phyloP scores from a whole-genome alignment of 2,329 filamentous ascomycete genomes.

The Ophiostoma sp. region DNA sequence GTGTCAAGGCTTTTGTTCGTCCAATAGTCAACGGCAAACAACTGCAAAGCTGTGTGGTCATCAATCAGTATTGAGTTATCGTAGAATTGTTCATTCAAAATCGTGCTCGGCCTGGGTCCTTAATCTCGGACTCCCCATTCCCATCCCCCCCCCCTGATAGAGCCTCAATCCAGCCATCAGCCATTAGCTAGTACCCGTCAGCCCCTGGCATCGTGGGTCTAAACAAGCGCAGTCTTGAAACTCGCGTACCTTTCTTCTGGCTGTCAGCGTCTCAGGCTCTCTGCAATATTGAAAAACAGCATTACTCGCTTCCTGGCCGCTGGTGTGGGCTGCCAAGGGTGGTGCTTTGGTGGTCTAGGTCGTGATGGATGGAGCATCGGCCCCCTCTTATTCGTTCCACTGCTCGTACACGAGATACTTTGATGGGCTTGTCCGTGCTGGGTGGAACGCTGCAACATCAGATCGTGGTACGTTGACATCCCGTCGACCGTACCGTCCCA shows the following conservation, averaged over 20 bases:
- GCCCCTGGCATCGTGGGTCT: constrained; percentile 7
- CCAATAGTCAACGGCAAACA: not conserved
- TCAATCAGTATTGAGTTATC: not conserved
- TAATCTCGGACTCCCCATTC: not conserved
- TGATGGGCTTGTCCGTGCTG: not conserved
- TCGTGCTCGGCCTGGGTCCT: not conserved
- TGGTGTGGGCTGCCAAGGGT: too few relatives aligned
- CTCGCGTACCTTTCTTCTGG: constrained; percentile 8
- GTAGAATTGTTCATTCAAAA: not conserved
- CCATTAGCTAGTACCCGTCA: not conserved
- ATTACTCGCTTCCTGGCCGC: too few relatives aligned
- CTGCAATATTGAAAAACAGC: not conserved
- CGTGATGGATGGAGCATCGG: too few relatives aligned
- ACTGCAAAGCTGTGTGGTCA: not conserved
- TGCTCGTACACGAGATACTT: not conserved
- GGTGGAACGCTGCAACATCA: not conserved
- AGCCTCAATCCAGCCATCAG: not conserved
- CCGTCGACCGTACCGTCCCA: not conserved
- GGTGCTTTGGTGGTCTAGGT: too few relatives aligned
- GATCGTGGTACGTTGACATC: not conserved
- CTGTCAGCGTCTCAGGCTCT: constrained; percentile 6
- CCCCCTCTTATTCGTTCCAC: not conserved
- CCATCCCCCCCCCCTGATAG: not conserved
- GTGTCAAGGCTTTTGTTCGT: not conserved
- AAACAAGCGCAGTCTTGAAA: not conserved